phyloP scores from a whole-genome alignment of 352 stramenopile species.

The Phytophthora constricta region DNA sequence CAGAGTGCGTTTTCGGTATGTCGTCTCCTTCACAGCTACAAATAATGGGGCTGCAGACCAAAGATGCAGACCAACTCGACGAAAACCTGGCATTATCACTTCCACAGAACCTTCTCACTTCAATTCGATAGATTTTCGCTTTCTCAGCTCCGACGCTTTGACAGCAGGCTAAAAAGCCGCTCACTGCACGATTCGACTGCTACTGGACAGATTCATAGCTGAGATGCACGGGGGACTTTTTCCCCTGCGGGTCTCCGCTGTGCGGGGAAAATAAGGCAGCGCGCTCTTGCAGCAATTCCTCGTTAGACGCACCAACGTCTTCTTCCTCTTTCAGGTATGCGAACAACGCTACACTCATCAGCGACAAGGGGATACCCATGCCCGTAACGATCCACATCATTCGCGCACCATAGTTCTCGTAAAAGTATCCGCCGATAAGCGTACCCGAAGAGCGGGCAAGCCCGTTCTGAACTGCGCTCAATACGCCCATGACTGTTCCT shows the following conservation, averaged over 20 bases:
- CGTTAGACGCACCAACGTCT: conserved; percentile 3
- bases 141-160: no score
- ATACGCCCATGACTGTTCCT: conserved; percentile 72
- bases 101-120: no score
- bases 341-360: conserved; percentile 63
- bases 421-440: conserved; percentile 77
- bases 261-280: conserved; percentile 35
- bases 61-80: no score
- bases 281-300: conserved; percentile 23
- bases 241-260: conserved; percentile 24
- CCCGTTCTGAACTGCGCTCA: conserved; percentile 77
- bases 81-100: no score
- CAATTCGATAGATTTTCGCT: no score
- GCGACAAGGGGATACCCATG: conserved; percentile 64
- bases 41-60: no score
- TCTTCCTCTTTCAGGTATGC: conserved; percentile 65
- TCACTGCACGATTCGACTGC: not conserved
- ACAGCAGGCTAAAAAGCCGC: no score
- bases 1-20: no score
- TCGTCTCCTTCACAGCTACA: no score
- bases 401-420: conserved; percentile 68
- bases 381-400: conserved; percentile 73
- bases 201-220: conserved; percentile 28
- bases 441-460: conserved; percentile 63
- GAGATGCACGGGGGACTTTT: conserved; percentile 30